Evolutionary conservation across 2,329 filamentous ascomycete species (phyloP).

Genomic region (Macrophomina pseudophaseolina): DNA sequence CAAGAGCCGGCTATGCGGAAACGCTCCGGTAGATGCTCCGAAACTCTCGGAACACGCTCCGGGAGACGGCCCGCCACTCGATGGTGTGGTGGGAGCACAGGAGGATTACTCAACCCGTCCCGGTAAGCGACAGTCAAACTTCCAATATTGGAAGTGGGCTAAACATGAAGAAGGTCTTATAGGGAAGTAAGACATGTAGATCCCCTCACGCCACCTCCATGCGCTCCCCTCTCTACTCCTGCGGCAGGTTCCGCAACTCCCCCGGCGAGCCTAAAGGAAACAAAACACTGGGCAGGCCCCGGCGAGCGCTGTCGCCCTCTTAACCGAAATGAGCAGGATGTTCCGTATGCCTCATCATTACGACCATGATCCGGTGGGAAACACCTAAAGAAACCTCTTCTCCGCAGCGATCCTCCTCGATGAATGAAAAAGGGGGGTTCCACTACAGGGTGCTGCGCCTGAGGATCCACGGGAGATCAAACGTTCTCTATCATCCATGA

Average conservation of each 20-base stretch:
- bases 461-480: constrained; percentile 4
- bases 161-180: background rate
- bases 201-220: constrained; percentile 12
- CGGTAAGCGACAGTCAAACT: constrained; percentile 12
- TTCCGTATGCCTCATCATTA: constrained; percentile 9
- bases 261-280: background rate
- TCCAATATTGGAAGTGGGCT: constrained; percentile 6
- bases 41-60: background rate
- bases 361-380: background rate
- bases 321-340: constrained; percentile 22
- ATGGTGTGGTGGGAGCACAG: background rate
- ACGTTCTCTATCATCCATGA: background rate
- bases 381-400: background rate
- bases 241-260: background rate
- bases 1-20: background rate
- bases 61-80: background rate
- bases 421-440: constrained; percentile 9
- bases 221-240: background rate
- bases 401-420: background rate
- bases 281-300: background rate
- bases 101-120: background rate
- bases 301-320: background rate
- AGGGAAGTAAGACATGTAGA: background rate
- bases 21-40: constrained; percentile 6
- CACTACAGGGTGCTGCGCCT: background rate